phyloP scores from a whole-genome alignment of 768 basidiomycete genomes.

The Porphyrellus cyaneotinctus region DNA sequence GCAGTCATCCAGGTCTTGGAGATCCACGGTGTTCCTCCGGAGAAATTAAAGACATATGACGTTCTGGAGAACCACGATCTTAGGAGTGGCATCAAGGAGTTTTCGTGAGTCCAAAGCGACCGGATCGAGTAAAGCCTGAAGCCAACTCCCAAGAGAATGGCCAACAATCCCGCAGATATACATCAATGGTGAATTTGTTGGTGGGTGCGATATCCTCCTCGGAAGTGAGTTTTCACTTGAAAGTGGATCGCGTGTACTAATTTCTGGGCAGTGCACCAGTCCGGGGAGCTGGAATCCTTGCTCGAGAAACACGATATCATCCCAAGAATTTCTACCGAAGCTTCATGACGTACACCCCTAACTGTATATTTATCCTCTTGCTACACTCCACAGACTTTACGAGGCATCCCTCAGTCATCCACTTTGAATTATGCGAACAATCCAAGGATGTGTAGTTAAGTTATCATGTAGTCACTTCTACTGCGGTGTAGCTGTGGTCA shows the following conservation, averaged over 20 bases:
- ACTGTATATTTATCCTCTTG: neutral
- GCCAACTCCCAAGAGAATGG: conserved; percentile 67
- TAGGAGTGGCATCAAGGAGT: conserved; percentile 87
- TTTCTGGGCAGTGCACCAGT: conserved; percentile 81
- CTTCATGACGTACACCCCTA: neutral
- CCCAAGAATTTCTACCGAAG: conserved; percentile 37
- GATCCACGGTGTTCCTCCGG: conserved; percentile 69
- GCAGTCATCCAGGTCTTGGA: conserved; percentile 90
- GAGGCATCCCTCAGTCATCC: neutral
- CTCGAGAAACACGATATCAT: conserved; percentile 70
- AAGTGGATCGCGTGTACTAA: neutral
- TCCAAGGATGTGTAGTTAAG: no score
- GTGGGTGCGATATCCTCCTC: conserved; percentile 93
- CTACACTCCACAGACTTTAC: neutral
- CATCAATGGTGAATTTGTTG: conserved; percentile 91
- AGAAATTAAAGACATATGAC: conserved; percentile 87
- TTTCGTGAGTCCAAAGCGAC: conserved; percentile 65
- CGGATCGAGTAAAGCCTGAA: no score
- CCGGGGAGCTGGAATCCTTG: conserved; percentile 84
- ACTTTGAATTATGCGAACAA: neutral
- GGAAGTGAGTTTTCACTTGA: conserved; percentile 57
- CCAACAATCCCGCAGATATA: conserved; percentile 97
- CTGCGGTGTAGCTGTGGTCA: no score
- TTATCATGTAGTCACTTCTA: no score
- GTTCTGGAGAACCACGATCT: conserved; percentile 84